Evolutionary conservation across 164 flowering plant genomes (phyloP).

Genomic region (Cinnamomum chago): DNA sequence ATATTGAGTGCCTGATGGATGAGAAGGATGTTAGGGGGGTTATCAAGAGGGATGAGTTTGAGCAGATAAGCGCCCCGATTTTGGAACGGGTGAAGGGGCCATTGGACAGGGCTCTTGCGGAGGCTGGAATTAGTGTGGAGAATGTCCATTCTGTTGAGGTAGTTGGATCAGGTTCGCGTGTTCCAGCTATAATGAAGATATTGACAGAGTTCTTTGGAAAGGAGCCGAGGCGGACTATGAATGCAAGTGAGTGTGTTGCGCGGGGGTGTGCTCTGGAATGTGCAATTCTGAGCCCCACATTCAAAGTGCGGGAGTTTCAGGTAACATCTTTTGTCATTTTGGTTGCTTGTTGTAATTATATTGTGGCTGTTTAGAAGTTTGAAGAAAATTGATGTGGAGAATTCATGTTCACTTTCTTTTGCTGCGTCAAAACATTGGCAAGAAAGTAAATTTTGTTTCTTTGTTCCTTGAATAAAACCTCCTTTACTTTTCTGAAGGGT

Average conservation of each 20-base stretch:
- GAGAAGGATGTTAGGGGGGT: slow-evolving; percentile 85
- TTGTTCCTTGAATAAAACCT: no score
- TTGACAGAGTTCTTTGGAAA: slow-evolving; percentile 79
- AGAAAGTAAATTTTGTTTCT: no score
- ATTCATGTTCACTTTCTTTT: no score
- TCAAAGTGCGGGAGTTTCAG: slow-evolving; percentile 91
- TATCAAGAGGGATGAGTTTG: slow-evolving; percentile 88
- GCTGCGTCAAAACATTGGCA: no score
- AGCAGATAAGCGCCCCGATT: slow-evolving; percentile 65
- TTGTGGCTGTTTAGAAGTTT: no score
- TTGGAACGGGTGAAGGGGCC: slow-evolving; percentile 82
- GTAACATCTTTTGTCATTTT: slow-evolving; percentile 23
- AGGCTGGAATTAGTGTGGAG: slow-evolving; percentile 66
- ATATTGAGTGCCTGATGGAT: slow-evolving; percentile 96
- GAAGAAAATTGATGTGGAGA: no score
- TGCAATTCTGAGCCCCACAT: slow-evolving; percentile 89
- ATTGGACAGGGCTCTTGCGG: slow-evolving; percentile 70
- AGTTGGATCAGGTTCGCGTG: slow-evolving; percentile 86
- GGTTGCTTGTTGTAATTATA: not conserved
- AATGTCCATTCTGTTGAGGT: slow-evolving; percentile 76
- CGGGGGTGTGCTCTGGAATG: slow-evolving; percentile 81
- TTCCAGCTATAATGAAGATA: slow-evolving; percentile 81
- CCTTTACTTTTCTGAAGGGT: no score
- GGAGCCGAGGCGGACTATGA: slow-evolving; percentile 92
- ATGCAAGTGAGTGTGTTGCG: slow-evolving; percentile 95